phyloP scores from a whole-genome alignment of 352 stramenopile species.

The Globisporangium takayamanum region DNA sequence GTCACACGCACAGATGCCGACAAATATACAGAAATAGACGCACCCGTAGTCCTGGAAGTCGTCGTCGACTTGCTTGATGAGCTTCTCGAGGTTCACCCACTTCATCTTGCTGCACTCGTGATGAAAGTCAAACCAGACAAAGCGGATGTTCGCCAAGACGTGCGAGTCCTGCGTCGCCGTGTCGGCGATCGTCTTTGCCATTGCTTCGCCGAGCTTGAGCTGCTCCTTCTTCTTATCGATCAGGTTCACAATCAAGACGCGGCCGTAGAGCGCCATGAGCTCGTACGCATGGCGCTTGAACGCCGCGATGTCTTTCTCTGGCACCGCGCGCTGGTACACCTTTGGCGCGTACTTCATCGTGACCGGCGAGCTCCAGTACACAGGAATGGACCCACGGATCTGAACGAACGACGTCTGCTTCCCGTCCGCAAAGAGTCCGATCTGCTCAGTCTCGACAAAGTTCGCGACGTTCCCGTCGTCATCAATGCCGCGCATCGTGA shows the following conservation, averaged over 20 bases:
- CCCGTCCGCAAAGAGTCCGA: conserved; percentile 67
- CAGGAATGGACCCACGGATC: conserved; percentile 93
- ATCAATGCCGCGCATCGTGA: conserved; percentile 92
- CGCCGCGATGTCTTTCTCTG: conserved; percentile 39
- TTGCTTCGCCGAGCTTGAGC: conserved; percentile 84
- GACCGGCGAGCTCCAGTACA: conserved; percentile 88
- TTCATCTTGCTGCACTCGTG: conserved; percentile 92
- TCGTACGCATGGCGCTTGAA: conserved; percentile 59
- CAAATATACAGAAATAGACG: conserved; percentile 9
- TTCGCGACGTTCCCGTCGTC: conserved; percentile 89
- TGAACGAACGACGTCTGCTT: conserved; percentile 59
- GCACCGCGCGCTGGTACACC: conserved; percentile 53
- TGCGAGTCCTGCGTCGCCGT: conserved; percentile 52
- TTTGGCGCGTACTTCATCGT: conserved; percentile 93
- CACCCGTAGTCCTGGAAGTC: conserved; percentile 70
- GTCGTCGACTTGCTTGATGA: conserved; percentile 86
- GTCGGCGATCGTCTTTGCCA: conserved; percentile 70
- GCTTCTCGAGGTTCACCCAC: conserved; percentile 88
- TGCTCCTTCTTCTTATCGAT: conserved; percentile 95
- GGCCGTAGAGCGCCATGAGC: conserved; percentile 62
- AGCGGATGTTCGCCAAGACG: conserved; percentile 49
- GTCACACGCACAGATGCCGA: background rate
- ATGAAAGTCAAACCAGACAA: conserved; percentile 98
- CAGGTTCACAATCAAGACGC: conserved; percentile 90
- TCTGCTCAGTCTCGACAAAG: conserved; percentile 95